Evolutionary conservation across 306 rosid genomes (phyloP).

Genomic region (Lathyrus oleraceus): DNA sequence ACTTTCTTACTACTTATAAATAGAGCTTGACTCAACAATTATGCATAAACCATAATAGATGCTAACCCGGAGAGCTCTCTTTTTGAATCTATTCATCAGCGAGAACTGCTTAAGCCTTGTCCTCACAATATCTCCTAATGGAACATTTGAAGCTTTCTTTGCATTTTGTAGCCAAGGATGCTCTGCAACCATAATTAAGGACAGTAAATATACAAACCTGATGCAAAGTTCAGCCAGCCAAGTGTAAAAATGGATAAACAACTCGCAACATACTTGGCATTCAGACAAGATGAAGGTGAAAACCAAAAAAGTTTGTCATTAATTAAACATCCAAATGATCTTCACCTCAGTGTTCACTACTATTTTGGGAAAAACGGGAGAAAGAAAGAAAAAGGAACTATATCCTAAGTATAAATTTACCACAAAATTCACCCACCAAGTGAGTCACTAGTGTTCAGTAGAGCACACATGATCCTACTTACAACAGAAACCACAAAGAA

Average conservation of each 20-base stretch:
- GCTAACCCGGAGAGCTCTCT: slow-evolving; percentile 93
- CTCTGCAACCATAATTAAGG: slow-evolving; percentile 53
- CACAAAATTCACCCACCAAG: background rate
- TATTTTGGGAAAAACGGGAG: background rate
- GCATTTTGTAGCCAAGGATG: slow-evolving; percentile 98
- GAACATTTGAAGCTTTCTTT: slow-evolving; percentile 93
- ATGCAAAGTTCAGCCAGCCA: slow-evolving; percentile 21
- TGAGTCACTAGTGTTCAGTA: slow-evolving; percentile 8
- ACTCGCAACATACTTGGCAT: too few relatives aligned
- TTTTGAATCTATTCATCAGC: slow-evolving; percentile 95
- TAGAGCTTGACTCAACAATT: slow-evolving; percentile 31
- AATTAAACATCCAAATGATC: background rate
- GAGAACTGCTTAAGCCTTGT: slow-evolving; percentile 96
- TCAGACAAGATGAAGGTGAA: slow-evolving; percentile 7
- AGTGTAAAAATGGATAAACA: background rate
- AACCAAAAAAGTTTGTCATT: background rate
- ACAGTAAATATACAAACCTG: slow-evolving; percentile 16
- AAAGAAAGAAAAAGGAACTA: background rate
- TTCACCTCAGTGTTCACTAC: background rate
- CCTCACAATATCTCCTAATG: slow-evolving; percentile 94
- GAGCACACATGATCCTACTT: background rate
- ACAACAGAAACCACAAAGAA: slow-evolving; percentile 12
- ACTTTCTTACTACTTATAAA: slow-evolving; percentile 10
- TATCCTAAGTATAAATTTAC: background rate
- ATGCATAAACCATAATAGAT: slow-evolving; percentile 35